Percentiles rank a stretch among this genome's conserved stretches.
phyloP scores from a whole-genome alignment of 1,284 basidiomycete species.

The Ganoderma leucocontextum region DNA sequence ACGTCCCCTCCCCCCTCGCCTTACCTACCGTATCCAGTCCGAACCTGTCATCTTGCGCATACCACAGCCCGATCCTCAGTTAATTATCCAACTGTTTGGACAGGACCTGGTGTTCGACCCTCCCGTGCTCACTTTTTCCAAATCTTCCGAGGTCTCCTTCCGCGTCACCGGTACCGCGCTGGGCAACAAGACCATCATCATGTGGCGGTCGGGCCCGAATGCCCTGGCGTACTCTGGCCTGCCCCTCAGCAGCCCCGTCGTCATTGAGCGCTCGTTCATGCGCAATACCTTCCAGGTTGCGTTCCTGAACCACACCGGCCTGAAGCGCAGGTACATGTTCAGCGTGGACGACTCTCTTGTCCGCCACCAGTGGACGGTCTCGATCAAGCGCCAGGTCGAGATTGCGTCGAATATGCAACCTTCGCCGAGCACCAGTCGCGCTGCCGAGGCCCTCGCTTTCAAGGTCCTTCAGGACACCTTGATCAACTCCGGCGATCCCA shows the following conservation, averaged over 20 bases:
- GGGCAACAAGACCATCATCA: constrained; percentile 83
- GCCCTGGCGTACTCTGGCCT: constrained; percentile 83
- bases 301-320: constrained; percentile 75
- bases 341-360: constrained; percentile 83
- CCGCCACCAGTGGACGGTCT: constrained; percentile 77
- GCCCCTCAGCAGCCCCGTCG: constrained; percentile 77
- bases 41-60: constrained; percentile 87
- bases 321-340: constrained; percentile 91
- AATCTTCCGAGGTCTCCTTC: constrained; percentile 84
- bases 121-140: constrained; percentile 78
- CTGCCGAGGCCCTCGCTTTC: constrained; percentile 79
- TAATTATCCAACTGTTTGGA: constrained; percentile 84
- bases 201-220: constrained; percentile 82
- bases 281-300: constrained; percentile 89
- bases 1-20: constrained; percentile 74
- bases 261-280: constrained; percentile 93
- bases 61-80: constrained; percentile 79
- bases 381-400: constrained; percentile 76
- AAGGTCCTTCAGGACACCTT: constrained; percentile 86
- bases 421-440: constrained; percentile 49
- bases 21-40: constrained; percentile 88
- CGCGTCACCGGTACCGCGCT: constrained; percentile 83
- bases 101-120: constrained; percentile 90
- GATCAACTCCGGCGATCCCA: constrained; percentile 50
- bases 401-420: constrained; percentile 47